phyloP scores from a whole-genome alignment of 164 flowering plant species.

The Dillenia suffruticosa region DNA sequence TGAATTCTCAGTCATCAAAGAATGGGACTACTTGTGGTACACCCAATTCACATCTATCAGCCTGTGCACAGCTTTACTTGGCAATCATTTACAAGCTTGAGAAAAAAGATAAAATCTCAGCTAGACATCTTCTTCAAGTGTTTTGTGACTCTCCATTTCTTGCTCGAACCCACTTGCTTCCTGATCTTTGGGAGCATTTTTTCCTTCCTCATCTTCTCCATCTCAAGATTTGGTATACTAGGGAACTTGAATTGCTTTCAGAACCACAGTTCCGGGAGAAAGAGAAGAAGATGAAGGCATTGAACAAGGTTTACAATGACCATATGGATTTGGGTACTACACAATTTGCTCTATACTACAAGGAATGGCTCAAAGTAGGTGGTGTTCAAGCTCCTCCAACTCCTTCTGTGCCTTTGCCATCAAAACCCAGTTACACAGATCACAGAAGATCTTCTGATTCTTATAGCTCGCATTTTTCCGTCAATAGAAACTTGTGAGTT shows the following conservation, averaged over 20 bases:
- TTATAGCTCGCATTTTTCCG: slow-evolving; percentile 16
- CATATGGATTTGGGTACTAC: slow-evolving; percentile 59
- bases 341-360: slow-evolving; percentile 59
- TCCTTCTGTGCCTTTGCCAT: slow-evolving; percentile 51
- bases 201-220: slow-evolving; percentile 77
- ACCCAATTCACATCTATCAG: slow-evolving; percentile 48
- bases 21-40: slow-evolving; percentile 30
- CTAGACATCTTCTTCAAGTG: slow-evolving; percentile 57
- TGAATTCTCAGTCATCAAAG: slow-evolving; percentile 29
- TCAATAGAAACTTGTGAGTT: slow-evolving; percentile 44
- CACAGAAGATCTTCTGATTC: slow-evolving; percentile 37
- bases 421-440: slow-evolving; percentile 21
- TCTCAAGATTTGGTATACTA: slow-evolving; percentile 55
- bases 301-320: slow-evolving; percentile 41
- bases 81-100: slow-evolving; percentile 54
- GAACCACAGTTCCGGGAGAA: slow-evolving; percentile 10
- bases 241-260: slow-evolving; percentile 36
- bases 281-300: slow-evolving; percentile 31
- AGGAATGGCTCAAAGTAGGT: slow-evolving; percentile 63
- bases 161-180: slow-evolving; percentile 49
- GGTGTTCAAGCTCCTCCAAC: slow-evolving; percentile 30
- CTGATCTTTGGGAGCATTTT: slow-evolving; percentile 76
- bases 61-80: slow-evolving; percentile 64
- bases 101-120: slow-evolving; percentile 50
- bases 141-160: slow-evolving; percentile 58